A percentile compares a stretch with the other conserved stretches of the same genome.
These are phyloP conservation scores for Hippophae gyantsensis DNA, from an alignment of 306 rosid species.

Conservation along the genomic window DNA sequence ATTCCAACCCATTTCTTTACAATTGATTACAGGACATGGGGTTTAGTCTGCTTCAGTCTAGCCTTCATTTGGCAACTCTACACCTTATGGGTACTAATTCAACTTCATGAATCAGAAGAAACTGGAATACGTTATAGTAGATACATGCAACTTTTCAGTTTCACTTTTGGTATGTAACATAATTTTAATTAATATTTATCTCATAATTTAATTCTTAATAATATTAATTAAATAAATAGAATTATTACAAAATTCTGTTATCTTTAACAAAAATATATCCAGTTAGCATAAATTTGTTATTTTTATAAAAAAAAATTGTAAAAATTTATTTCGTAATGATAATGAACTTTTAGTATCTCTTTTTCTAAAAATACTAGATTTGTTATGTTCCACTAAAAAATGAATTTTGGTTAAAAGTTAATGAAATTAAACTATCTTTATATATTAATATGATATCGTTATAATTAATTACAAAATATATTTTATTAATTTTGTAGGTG, in stretches of 20 bases:
- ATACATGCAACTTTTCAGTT: constrained; percentile 40
- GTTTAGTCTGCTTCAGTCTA: constrained; percentile 31
- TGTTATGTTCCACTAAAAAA: too few species aligned
- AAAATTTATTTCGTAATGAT: too few species aligned
- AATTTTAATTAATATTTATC: not conserved
- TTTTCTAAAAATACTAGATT: too few species aligned
- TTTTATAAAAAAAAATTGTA: too few species aligned
- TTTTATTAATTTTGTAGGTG: constrained; percentile 15
- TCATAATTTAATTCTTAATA: not conserved
- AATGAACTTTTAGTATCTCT: too few species aligned
- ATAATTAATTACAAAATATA: not conserved
- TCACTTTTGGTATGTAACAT: constrained; percentile 23
- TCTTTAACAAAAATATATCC: too few species aligned
- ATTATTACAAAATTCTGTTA: too few species aligned
- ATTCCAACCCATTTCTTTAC: not conserved
- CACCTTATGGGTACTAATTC: constrained; percentile 34
- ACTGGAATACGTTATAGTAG: constrained; percentile 46
- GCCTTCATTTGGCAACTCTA: constrained; percentile 50
- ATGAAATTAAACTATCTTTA: too few species aligned
- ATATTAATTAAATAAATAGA: not conserved
- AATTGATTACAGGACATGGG: constrained; percentile 34
- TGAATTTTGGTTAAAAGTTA: too few species aligned
- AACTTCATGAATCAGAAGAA: constrained; percentile 41
- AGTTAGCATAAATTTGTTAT: too few species aligned
- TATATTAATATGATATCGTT: too few species aligned